Base-by-base conservation (phyloP, 345 rosid genomes). In the Turritis glabra region DNA sequence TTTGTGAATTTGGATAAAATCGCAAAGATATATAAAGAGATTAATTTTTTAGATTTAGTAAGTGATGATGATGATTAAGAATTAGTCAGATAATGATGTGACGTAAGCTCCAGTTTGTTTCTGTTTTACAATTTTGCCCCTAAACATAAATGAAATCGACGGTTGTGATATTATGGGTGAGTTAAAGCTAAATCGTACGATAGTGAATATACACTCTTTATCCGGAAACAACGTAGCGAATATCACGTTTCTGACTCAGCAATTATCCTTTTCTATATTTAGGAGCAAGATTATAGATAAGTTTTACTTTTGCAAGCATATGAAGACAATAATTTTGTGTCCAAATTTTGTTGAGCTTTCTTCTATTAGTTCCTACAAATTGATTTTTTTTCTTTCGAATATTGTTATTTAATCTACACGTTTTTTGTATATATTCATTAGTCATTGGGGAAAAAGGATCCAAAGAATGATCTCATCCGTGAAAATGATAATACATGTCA, bases 201-300 rank as follows among this genome's bases (percentile, higher is more conserved):
- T 64, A n/a, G n/a, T n/a, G n/a, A n/a, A n/a, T n/a, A n/a, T n/a
- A n/a, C 10, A 17, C 6, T 14, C 56, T 71, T 22, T 74, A 56
- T 74, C 57, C 77, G 71, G 57, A 64, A 41, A 73, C 22, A 12
- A 54, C 21, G 37, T 53, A 4, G 14, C 54, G 44, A 29, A 14
- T 19, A 51, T 64, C 37, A 53, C 15, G n/a, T 63, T 17, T 52
- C 64, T 73, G 71, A 73, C 71, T 73, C 77, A 32, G 71, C 77
- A 40, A 10, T 67, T 10, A 27, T 25, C 3, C 5, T 7, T 0
- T 40, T 27, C 53, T 69, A 41, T 27, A 2, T 55, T 55, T 68
- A 15, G 38, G 29, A 21, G 0, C 12, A 48, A 32, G 3, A 25
- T 7, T 29, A 5, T 33, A 30, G 68, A 38, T 38, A 23, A 58